A percentile compares a stretch with the other conserved stretches of the same genome.
These are phyloP conservation scores for Didymella segeticola DNA, from an alignment of 2,329 filamentous ascomycete genomes.

Conservation along the genomic window DNA sequence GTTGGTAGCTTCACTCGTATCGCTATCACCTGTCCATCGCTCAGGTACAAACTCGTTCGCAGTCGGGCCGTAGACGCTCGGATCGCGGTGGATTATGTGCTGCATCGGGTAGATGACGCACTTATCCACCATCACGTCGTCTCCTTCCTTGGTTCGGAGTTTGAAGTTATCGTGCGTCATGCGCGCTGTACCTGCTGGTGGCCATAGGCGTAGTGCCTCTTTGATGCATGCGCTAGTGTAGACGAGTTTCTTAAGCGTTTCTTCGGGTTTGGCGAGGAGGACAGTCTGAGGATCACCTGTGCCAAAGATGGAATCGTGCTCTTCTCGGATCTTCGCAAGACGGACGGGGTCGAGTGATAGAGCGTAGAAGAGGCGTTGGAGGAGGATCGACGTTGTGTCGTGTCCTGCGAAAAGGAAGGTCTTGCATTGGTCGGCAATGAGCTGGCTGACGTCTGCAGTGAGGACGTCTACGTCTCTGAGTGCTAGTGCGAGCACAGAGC, in stretches of 20 bases:
- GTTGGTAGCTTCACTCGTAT: slow-evolving; percentile 26
- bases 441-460: slow-evolving; percentile 46
- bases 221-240: slow-evolving; percentile 63
- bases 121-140: slow-evolving; percentile 54
- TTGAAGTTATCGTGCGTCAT: slow-evolving; percentile 49
- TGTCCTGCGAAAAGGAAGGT: slow-evolving; percentile 57
- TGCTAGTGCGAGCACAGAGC: slow-evolving; percentile 45
- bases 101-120: slow-evolving; percentile 55
- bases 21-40: slow-evolving; percentile 47
- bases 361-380: slow-evolving; percentile 43
- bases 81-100: slow-evolving; percentile 49
- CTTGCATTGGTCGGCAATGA: slow-evolving; percentile 50
- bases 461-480: slow-evolving; percentile 40
- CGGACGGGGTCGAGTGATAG: slow-evolving; percentile 41
- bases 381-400: slow-evolving; percentile 52
- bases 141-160: slow-evolving; percentile 51
- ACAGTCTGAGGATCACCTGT: slow-evolving; percentile 48
- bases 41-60: slow-evolving; percentile 45
- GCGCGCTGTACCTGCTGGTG: slow-evolving; percentile 57
- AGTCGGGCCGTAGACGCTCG: slow-evolving; percentile 40
- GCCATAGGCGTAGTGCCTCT: slow-evolving; percentile 62
- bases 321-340: slow-evolving; percentile 49
- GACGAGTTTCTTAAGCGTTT: slow-evolving; percentile 57
- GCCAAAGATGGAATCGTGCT: slow-evolving; percentile 63
- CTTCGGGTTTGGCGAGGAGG: slow-evolving; percentile 53